These are phyloP conservation scores for Chaetomidium leptoderma DNA, from an alignment of 495 filamentous ascomycete genomes.

Conservation along the genomic window DNA sequence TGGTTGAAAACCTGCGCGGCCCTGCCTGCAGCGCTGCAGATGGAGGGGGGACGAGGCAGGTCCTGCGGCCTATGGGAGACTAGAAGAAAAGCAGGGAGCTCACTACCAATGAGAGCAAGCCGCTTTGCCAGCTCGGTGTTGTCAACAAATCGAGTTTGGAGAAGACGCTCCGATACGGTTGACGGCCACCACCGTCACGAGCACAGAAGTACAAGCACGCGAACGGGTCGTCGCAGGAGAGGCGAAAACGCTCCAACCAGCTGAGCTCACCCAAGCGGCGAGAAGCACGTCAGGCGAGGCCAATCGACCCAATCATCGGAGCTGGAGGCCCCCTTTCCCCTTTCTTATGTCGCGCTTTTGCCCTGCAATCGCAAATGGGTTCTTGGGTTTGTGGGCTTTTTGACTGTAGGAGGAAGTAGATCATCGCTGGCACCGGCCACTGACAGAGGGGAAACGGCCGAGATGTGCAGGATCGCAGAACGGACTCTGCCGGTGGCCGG, in stretches of 20 bases:
- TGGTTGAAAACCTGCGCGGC: no score
- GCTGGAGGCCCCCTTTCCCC: background rate
- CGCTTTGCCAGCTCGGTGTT: background rate
- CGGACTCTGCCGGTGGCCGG: background rate
- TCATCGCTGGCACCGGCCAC: background rate
- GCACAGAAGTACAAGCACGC: background rate
- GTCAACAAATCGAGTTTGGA: background rate
- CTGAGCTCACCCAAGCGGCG: background rate
- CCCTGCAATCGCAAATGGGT: background rate
- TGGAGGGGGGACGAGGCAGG: background rate
- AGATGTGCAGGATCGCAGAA: background rate
- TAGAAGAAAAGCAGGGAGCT: background rate
- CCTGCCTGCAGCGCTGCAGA: background rate
- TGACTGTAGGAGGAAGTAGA: background rate
- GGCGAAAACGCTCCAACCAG: background rate
- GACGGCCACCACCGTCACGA: background rate
- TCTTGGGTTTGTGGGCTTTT: background rate
- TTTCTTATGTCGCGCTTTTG: background rate
- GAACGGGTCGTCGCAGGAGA: background rate
- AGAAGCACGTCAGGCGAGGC: background rate
- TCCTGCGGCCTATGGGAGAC: background rate
- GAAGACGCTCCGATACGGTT: conserved; percentile 5
- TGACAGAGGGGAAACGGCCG: background rate
- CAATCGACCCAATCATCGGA: background rate
- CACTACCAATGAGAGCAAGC: background rate